phyloP scores from a whole-genome alignment of 345 rosid genomes.

The Corchorus olitorius region DNA sequence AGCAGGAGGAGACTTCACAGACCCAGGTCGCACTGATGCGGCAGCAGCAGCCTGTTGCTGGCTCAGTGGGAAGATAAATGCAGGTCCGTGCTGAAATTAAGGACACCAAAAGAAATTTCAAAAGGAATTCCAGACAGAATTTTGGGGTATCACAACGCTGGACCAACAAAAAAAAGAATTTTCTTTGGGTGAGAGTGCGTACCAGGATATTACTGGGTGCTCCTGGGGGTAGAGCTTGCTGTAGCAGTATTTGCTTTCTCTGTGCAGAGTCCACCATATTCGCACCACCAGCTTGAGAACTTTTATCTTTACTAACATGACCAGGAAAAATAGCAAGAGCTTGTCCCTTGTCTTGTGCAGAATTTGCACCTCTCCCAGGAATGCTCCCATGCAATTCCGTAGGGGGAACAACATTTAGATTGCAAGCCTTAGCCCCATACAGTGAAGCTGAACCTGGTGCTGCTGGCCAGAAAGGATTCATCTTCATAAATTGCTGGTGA shows the following conservation, averaged over 20 bases:
- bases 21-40: slow-evolving; percentile 63
- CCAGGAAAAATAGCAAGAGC: slow-evolving; percentile 48
- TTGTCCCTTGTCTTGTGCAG: slow-evolving; percentile 64
- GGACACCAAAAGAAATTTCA: not conserved
- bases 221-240: slow-evolving; percentile 81
- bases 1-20: slow-evolving; percentile 57
- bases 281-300: slow-evolving; percentile 52
- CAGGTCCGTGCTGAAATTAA: slow-evolving; percentile 68
- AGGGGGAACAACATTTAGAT: slow-evolving; percentile 73
- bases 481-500: slow-evolving; percentile 76
- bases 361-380: slow-evolving; percentile 51
- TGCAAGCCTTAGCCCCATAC: slow-evolving; percentile 75
- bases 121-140: not conserved
- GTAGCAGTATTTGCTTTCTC: slow-evolving; percentile 83
- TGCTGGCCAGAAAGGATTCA: slow-evolving; percentile 93
- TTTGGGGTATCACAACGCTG: not conserved
- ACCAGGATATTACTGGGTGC: slow-evolving; percentile 80
- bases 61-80: slow-evolving; percentile 85
- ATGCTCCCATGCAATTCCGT: slow-evolving; percentile 65
- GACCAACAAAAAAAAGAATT: not conserved
- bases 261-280: slow-evolving; percentile 61
- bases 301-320: slow-evolving; percentile 52
- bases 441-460: slow-evolving; percentile 75
- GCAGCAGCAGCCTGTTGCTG: slow-evolving; percentile 86
- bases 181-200: slow-evolving; percentile 19